Evolutionary conservation across 352 stramenopile genomes (phyloP), one percentile per base, ranked within the genome.

Genomic region (Phytophthora pluvialis): DNA sequence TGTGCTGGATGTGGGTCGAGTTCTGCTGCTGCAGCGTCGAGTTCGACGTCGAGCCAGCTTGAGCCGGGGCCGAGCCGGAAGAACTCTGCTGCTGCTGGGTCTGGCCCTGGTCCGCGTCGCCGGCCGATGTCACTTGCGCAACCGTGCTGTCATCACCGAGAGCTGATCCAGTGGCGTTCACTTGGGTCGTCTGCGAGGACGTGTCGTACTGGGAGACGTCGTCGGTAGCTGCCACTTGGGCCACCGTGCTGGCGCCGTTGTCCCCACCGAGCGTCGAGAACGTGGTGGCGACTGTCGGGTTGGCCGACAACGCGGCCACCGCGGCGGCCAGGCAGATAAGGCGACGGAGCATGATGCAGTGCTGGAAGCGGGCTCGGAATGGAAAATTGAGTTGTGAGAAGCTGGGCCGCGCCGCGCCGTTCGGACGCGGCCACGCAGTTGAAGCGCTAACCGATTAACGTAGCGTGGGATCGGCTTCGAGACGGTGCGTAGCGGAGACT

Each of bases 1-100:
- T 67, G 39, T 71, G 57, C 65, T 92, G 80, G 32, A 94, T 61
- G 58, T 94, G 86, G 2, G 42, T 61, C 13, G 52, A 48, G n/a
- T 63, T 60, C 33, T 54, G 18, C 18, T 44, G 36, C 5, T 49
- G 18, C 18, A 38, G 36, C 5, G 39, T 52, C 32, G 45, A 42
- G 9, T 2, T 33, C 52, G 42, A 45, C 10, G 31, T 3, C 10
- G 39, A 44, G 13, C 13, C 31, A 11, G 29, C 52, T 12, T 57
- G 3, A 1, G 39, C 21, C 10, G 31, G 21, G 16, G 46, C 29
- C 7, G 51, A 51, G 25, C 46, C 36, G 11, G 60, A 50, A 6
- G 21, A 4, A 35, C 35, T 58, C 40, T 48, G 44, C 32, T 60
- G 55, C 38, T 64, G 57, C 38, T 56, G 49, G 32, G 10, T 66